These are phyloP conservation scores for Ceratocystis alfenasii DNA, from an alignment of 2,329 filamentous ascomycete species.

Conservation along the genomic window DNA sequence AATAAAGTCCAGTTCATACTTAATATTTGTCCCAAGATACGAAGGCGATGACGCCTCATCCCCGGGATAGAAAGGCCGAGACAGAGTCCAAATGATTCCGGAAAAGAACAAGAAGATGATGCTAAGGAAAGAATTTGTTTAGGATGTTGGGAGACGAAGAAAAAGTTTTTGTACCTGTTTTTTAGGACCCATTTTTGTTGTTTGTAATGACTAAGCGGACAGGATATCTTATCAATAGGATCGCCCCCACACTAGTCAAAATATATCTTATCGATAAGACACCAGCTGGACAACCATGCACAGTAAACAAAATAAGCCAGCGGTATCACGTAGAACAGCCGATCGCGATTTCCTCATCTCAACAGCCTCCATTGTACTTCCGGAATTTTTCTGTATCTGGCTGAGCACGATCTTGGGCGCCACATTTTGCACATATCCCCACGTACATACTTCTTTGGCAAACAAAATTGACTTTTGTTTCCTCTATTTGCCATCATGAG, in stretches of 20 bases:
- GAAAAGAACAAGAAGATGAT: background rate
- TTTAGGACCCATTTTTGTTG: background rate
- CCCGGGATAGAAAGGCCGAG: background rate
- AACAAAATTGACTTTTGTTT: too few species aligned
- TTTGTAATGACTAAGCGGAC: background rate
- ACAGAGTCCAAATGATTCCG: background rate
- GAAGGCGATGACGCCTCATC: background rate
- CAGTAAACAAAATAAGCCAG: background rate
- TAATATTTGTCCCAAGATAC: background rate
- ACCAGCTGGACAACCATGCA: background rate
- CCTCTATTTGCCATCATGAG: background rate
- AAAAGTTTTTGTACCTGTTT: slow-evolving; percentile 10
- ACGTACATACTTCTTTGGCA: too few species aligned
- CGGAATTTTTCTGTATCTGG: background rate
- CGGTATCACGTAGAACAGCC: background rate
- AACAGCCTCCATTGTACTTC: background rate
- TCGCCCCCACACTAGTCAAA: background rate
- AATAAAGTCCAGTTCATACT: background rate
- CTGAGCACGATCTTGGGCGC: background rate
- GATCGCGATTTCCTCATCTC: background rate
- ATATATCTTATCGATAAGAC: background rate
- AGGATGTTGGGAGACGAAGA: background rate
- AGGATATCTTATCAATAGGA: background rate
- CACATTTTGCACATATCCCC: background rate
- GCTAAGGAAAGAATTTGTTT: too few species aligned